Conservation (phyloP, 352 stramenopile genomes). For the Pythium guiyangense region DNA sequence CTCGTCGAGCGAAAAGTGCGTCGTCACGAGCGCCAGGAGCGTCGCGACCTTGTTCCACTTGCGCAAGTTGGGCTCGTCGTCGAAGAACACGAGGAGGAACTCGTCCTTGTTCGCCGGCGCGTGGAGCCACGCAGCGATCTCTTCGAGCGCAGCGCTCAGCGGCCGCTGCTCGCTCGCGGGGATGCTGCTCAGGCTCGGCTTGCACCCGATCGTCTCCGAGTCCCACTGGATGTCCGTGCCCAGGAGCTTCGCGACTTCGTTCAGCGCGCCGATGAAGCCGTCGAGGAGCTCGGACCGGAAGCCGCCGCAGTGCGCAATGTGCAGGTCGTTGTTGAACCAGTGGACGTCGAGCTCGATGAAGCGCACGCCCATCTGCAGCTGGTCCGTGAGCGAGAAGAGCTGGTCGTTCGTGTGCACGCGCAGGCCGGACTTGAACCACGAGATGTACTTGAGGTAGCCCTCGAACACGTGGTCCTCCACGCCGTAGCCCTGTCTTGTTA, state of each 20-base stretch:
- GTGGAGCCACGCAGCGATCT: constrained; percentile 58
- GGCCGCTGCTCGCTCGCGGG: constrained; percentile 46
- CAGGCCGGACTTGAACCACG: constrained; percentile 46
- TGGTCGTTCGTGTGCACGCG: no score
- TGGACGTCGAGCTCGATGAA: no score
- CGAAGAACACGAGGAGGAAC: constrained; percentile 85
- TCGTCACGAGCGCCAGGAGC: constrained; percentile 59
- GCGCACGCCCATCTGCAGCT: no score
- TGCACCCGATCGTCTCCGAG: no score
- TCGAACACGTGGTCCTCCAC: constrained; percentile 66
- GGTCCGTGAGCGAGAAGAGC: no score
- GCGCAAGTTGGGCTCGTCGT: constrained; percentile 68
- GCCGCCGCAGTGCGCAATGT: no score
- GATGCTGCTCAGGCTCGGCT: constrained; percentile 65
- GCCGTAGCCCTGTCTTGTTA: constrained; percentile 50
- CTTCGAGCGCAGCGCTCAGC: constrained; percentile 38
- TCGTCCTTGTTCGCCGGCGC: constrained; percentile 44
- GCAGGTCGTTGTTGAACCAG: no score
- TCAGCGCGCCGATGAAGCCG: no score
- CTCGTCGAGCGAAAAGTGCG: no score
- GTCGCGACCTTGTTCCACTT: constrained; percentile 78
- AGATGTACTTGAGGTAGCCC: constrained; percentile 50
- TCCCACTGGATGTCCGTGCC: no score
- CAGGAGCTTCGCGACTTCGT: no score
- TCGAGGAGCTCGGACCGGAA: no score